A percentile compares a stretch with the other conserved stretches of the same genome.
Conservation (phyloP, 1,284 basidiomycete species). For the Marasmius oreades region DNA sequence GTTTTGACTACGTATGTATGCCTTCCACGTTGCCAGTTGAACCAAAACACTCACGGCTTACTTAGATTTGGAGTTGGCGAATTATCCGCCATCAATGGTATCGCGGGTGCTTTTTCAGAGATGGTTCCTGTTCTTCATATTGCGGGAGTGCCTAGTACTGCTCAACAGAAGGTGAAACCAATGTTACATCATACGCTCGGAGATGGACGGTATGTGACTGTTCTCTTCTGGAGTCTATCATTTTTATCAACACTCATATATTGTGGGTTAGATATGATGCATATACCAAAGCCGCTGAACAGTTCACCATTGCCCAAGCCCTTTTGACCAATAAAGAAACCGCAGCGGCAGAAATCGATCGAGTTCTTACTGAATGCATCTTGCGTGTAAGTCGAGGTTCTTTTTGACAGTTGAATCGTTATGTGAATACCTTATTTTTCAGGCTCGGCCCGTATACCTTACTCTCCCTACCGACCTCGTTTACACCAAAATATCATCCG, state of each 20-base stretch:
- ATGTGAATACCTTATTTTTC: not conserved
- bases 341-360: conserved; percentile 76
- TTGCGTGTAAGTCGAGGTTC: conserved; percentile 39
- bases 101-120: conserved; percentile 82
- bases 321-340: conserved; percentile 48
- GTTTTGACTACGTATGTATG: conserved; percentile 68
- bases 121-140: conserved; percentile 92
- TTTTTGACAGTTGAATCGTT: not conserved
- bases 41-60: conserved; percentile 4
- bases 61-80: conserved; percentile 90
- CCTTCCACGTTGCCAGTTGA: not conserved
- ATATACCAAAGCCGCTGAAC: conserved; percentile 73
- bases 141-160: conserved; percentile 81
- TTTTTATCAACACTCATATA: conserved; percentile 4
- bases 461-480: conserved; percentile 87
- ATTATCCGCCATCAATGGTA: conserved; percentile 78
- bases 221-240: not conserved
- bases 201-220: conserved; percentile 60
- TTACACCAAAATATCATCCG: conserved; percentile 62
- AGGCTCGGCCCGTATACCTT: conserved; percentile 87
- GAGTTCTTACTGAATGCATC: conserved; percentile 74
- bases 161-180: conserved; percentile 65
- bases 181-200: conserved; percentile 87
- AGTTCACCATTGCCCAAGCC: conserved; percentile 74
- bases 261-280: conserved; percentile 59